Evolutionary conservation across 305 asterid species (phyloP).

Genomic region (Caryopteris hybrid): DNA sequence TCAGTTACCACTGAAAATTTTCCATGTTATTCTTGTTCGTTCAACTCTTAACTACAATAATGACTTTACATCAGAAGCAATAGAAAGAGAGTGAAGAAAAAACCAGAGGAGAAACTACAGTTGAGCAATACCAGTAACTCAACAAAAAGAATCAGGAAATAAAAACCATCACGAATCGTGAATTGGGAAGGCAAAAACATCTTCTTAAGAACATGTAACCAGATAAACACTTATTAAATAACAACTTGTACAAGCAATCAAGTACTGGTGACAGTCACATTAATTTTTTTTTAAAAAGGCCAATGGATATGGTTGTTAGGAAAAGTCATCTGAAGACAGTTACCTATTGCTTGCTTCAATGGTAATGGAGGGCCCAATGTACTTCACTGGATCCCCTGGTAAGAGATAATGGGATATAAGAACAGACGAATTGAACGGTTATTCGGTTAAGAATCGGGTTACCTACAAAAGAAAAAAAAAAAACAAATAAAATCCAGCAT

Average conservation of each 20-base stretch:
- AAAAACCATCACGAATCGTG: constrained; percentile 2
- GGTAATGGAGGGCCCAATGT: constrained; percentile 60
- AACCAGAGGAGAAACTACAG: constrained; percentile 1
- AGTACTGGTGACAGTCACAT: constrained; percentile 1
- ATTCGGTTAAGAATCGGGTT: constrained; percentile 3
- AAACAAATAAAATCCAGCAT: not conserved
- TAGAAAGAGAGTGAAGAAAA: not conserved
- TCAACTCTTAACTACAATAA: constrained; percentile 12
- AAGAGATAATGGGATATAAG: constrained; percentile 23
- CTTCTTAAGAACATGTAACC: constrained; percentile 1
- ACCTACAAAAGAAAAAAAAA: not conserved
- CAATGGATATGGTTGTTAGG: constrained; percentile 5
- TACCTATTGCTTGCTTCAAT: constrained; percentile 73
- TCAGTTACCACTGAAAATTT: not conserved
- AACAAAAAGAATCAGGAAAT: constrained; percentile 6
- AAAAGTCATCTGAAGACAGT: constrained; percentile 22
- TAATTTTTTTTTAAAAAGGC: not conserved
- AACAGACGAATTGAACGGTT: constrained; percentile 13
- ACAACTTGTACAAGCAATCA: constrained; percentile 5
- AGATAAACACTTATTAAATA: constrained; percentile 4
- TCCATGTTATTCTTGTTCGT: constrained; percentile 8
- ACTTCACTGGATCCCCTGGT: constrained; percentile 92
- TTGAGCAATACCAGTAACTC: not conserved
- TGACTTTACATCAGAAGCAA: constrained; percentile 5
- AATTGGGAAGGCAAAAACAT: constrained; percentile 3